Evolutionary conservation across 495 filamentous ascomycete species (phyloP).

Genomic region (Penicillium ucsense): DNA sequence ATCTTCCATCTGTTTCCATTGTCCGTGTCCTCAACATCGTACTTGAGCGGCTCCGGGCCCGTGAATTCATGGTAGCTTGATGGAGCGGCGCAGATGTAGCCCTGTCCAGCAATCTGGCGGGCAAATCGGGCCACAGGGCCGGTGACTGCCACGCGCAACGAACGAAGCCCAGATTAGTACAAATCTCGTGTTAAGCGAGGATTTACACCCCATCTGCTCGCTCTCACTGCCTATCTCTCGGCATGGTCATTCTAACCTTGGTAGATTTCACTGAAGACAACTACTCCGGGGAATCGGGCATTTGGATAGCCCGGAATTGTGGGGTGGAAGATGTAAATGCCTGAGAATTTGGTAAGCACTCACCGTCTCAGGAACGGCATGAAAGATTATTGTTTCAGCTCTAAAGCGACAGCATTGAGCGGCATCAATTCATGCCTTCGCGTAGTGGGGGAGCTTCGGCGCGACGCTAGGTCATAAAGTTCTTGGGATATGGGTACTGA

Average conservation of each 20-base stretch:
- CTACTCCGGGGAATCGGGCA: conserved; percentile 83
- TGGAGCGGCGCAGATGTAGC: conserved; percentile 87
- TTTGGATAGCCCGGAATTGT: conserved; percentile 74
- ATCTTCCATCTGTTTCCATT: conserved; percentile 81
- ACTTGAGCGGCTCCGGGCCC: conserved; percentile 71
- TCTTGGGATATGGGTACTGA: conserved; percentile 21
- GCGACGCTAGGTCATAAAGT: no score
- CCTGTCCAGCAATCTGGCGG: conserved; percentile 84
- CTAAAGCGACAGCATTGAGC: no score
- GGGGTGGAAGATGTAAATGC: conserved; percentile 85
- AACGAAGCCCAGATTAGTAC: not conserved
- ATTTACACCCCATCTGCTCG: no score
- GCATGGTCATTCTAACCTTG: conserved; percentile 51
- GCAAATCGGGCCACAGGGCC: conserved; percentile 87
- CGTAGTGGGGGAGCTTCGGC: not conserved
- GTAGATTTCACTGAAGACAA: conserved; percentile 92
- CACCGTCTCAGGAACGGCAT: no score
- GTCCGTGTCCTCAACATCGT: conserved; percentile 84
- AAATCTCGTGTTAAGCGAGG: no score
- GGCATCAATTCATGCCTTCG: no score
- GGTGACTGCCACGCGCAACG: conserved; percentile 50
- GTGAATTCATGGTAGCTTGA: conserved; percentile 92
- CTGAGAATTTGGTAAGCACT: conserved; percentile 26
- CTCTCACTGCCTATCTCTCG: not conserved
- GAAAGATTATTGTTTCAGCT: no score